These are phyloP conservation scores for Leishmania braziliensis DNA, from an alignment of 208 protist genomes.

Conservation along the genomic window DNA sequence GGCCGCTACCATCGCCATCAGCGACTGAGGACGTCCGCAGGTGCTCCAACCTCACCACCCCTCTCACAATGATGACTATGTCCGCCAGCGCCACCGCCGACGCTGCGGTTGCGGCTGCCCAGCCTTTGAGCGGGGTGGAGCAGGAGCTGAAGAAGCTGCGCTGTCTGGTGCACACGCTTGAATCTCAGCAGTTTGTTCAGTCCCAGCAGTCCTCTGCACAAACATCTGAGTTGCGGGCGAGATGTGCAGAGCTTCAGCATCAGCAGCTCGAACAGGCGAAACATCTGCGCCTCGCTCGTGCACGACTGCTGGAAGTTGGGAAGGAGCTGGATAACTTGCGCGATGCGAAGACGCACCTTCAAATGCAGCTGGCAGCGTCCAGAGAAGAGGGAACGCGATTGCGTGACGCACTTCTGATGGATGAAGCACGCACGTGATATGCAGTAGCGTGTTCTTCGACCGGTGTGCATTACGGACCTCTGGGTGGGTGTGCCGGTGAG, in stretches of 20 bases:
- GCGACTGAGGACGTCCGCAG: neutral
- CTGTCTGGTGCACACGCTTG: slow-evolving; percentile 23
- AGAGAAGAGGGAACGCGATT: slow-evolving; percentile 28
- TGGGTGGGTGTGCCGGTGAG: neutral
- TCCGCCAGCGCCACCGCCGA: neutral
- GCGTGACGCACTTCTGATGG: slow-evolving; percentile 33
- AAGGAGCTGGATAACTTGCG: slow-evolving; percentile 26
- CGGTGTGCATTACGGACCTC: neutral
- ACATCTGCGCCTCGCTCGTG: slow-evolving; percentile 23
- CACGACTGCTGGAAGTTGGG: slow-evolving; percentile 23
- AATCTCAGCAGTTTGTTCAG: slow-evolving; percentile 29
- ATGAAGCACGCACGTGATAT: neutral
- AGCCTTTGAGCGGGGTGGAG: slow-evolving; percentile 12
- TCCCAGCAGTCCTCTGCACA: slow-evolving; percentile 23
- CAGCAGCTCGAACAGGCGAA: slow-evolving; percentile 25
- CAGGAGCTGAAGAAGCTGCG: slow-evolving; percentile 34
- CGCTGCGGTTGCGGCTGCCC: neutral
- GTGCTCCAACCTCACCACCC: neutral
- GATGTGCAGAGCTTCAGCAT: slow-evolving; percentile 25
- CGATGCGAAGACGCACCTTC: slow-evolving; percentile 38
- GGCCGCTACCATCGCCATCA: neutral
- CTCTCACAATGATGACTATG: neutral
- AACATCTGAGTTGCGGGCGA: slow-evolving; percentile 15
- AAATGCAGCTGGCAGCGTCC: slow-evolving; percentile 36
- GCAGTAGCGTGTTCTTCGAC: neutral